Conservation (phyloP, 164 flowering plant species). For the Nymphaea colorata region DNA sequence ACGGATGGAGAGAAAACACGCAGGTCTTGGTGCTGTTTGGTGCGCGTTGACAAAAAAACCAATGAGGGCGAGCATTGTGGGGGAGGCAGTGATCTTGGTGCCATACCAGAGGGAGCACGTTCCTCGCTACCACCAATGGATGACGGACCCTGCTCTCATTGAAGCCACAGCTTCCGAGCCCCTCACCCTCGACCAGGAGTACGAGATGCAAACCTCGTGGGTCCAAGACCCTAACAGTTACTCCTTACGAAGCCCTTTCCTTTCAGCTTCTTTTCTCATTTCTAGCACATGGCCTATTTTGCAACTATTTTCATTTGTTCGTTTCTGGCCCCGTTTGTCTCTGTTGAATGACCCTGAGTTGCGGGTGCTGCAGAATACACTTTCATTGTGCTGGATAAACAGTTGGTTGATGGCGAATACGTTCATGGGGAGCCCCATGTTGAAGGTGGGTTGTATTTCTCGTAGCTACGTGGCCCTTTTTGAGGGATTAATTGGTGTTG, state of each 20-base stretch:
- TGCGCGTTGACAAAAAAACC: conserved; percentile 6
- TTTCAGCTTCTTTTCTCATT: not conserved
- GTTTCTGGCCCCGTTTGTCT: not conserved
- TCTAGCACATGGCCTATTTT: not conserved
- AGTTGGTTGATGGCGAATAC: conserved; percentile 42
- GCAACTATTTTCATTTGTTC: not conserved
- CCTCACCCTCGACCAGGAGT: conserved; percentile 69
- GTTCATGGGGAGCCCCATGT: conserved; percentile 63
- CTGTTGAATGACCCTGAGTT: not conserved
- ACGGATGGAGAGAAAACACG: not conserved
- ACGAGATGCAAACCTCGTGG: conserved; percentile 84
- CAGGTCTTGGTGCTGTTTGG: no score
- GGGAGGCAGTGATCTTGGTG: conserved; percentile 63
- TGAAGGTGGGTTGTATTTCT: conserved; percentile 33
- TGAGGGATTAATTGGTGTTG: not conserved
- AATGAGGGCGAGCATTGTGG: conserved; percentile 54
- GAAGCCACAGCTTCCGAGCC: conserved; percentile 94
- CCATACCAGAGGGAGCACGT: conserved; percentile 87
- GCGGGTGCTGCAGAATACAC: conserved; percentile 58
- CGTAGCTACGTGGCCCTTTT: not conserved
- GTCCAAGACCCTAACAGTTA: conserved; percentile 69
- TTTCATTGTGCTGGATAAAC: conserved; percentile 78
- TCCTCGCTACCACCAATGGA: conserved; percentile 82
- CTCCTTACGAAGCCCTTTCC: not conserved
- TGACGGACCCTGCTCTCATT: conserved; percentile 74